Conservation (phyloP, 2,329 filamentous ascomycete genomes). For the Fusarium liriodendri region DNA sequence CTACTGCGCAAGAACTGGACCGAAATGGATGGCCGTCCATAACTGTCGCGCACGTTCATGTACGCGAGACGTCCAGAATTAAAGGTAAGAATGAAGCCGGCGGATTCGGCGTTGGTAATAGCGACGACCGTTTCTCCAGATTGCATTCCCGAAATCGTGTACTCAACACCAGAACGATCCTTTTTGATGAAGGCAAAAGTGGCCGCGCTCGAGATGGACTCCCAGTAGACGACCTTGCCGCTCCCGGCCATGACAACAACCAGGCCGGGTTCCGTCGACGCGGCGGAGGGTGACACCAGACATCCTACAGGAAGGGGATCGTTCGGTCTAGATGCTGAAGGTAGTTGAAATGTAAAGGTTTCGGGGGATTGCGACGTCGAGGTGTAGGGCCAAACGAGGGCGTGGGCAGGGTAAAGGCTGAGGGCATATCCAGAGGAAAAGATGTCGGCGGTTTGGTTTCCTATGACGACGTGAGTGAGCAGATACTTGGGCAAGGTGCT, state of each 20-base stretch:
- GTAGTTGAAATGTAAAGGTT: slow-evolving; percentile 83
- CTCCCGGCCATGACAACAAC: slow-evolving; percentile 86
- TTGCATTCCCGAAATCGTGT: slow-evolving; percentile 77
- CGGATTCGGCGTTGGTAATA: slow-evolving; percentile 84
- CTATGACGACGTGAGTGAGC: slow-evolving; percentile 53
- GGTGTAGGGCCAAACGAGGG: slow-evolving; percentile 91
- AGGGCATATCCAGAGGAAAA: slow-evolving; percentile 80
- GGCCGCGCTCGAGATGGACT: slow-evolving; percentile 90
- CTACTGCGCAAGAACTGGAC: slow-evolving; percentile 79
- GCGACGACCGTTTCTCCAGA: slow-evolving; percentile 82
- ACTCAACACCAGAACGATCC: slow-evolving; percentile 82
- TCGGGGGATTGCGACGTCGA: slow-evolving; percentile 75
- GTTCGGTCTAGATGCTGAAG: slow-evolving; percentile 74
- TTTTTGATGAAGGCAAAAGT: slow-evolving; percentile 86
- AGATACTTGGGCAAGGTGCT: neutral
- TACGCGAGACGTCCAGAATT: slow-evolving; percentile 90
- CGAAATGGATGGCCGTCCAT: slow-evolving; percentile 85
- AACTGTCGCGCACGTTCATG: slow-evolving; percentile 84
- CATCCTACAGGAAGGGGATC: slow-evolving; percentile 85
- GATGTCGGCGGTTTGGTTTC: slow-evolving; percentile 73
- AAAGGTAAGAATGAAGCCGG: slow-evolving; percentile 86
- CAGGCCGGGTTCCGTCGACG: slow-evolving; percentile 84
- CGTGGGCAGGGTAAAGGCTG: slow-evolving; percentile 82
- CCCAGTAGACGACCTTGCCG: slow-evolving; percentile 93
- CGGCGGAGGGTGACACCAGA: slow-evolving; percentile 82